Evolutionary conservation across 2,329 filamentous ascomycete genomes (phyloP).

Genomic region (Orbilia javanica): DNA sequence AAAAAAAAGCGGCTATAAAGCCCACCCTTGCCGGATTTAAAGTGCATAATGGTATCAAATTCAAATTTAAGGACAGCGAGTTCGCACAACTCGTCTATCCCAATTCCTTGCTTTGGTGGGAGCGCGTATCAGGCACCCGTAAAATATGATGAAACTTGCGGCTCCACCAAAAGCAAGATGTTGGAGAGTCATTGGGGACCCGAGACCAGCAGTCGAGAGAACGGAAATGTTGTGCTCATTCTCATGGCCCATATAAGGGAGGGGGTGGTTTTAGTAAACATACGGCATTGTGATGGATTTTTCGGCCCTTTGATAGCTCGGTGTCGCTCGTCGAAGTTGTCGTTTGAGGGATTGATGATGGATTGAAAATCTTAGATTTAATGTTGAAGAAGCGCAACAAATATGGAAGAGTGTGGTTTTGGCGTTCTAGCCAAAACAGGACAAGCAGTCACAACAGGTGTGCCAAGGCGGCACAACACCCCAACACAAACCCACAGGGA

Average conservation of each 20-base stretch:
- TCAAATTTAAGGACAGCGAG: conserved; percentile 44
- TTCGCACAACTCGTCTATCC: conserved; percentile 1
- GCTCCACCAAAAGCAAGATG: conserved; percentile 16
- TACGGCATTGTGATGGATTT: conserved; percentile 48
- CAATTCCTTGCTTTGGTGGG: conserved; percentile 13
- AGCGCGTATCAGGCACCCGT: background rate
- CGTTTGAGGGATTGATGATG: background rate
- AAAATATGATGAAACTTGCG: background rate
- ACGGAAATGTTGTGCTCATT: background rate
- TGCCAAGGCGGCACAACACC: background rate
- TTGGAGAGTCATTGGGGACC: background rate
- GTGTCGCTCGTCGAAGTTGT: background rate
- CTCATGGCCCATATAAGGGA: background rate
- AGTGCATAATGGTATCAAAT: conserved; percentile 20
- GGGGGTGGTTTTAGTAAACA: conserved; percentile 14
- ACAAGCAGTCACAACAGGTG: conserved; percentile 10
- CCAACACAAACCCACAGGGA: conserved; percentile 9
- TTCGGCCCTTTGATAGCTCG: background rate
- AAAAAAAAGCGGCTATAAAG: background rate
- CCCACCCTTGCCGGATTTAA: background rate
- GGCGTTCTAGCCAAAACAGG: background rate
- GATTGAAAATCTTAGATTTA: background rate
- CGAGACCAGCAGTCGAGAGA: conserved; percentile 1
- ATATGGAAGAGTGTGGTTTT: background rate
- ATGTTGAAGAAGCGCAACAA: background rate